A percentile compares a stretch with the other conserved stretches of the same genome.
Evolutionary conservation across 352 stramenopile genomes (phyloP).

Genomic region (Globisporangium alternatum): DNA sequence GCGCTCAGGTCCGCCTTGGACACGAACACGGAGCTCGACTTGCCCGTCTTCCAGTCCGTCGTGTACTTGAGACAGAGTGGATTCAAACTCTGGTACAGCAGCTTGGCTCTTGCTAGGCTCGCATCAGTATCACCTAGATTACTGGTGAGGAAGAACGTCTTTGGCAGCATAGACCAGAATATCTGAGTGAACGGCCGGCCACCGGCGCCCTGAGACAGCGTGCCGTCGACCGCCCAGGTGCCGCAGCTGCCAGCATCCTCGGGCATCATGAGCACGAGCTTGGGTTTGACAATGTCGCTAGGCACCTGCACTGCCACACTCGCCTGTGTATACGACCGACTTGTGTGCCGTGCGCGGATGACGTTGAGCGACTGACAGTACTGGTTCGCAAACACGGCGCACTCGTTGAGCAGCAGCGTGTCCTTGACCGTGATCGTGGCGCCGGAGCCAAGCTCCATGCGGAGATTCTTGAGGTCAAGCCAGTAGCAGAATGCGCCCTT

Average conservation of each 20-base stretch:
- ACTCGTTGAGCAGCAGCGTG: slow-evolving; percentile 52
- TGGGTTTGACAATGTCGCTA: slow-evolving; percentile 33
- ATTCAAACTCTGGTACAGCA: slow-evolving; percentile 29
- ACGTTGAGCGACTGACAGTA: slow-evolving; percentile 45
- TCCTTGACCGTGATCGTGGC: slow-evolving; percentile 42
- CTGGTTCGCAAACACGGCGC: slow-evolving; percentile 39
- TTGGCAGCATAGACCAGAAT: slow-evolving; percentile 44
- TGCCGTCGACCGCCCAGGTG: slow-evolving; percentile 43
- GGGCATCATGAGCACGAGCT: slow-evolving; percentile 40
- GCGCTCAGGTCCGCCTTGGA: slow-evolving; percentile 29
- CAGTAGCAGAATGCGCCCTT: slow-evolving; percentile 39
- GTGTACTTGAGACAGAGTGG: slow-evolving; percentile 54
- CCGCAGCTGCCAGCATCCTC: slow-evolving; percentile 65
- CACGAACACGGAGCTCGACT: slow-evolving; percentile 24
- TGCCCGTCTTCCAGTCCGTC: slow-evolving; percentile 33
- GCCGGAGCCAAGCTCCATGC: slow-evolving; percentile 39
- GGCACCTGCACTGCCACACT: slow-evolving; percentile 32
- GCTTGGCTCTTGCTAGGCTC: slow-evolving; percentile 15
- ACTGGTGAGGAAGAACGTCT: slow-evolving; percentile 13
- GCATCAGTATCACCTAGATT: not conserved
- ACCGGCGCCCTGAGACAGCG: slow-evolving; percentile 47
- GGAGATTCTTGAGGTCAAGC: slow-evolving; percentile 51
- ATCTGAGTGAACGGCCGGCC: slow-evolving; percentile 42
- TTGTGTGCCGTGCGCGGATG: slow-evolving; percentile 43
- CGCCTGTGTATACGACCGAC: slow-evolving; percentile 56